Evolutionary conservation across 2,329 filamentous ascomycete species (phyloP), one percentile per base, ranked within the genome.

Genomic region (Ambrosiella beaveri): DNA sequence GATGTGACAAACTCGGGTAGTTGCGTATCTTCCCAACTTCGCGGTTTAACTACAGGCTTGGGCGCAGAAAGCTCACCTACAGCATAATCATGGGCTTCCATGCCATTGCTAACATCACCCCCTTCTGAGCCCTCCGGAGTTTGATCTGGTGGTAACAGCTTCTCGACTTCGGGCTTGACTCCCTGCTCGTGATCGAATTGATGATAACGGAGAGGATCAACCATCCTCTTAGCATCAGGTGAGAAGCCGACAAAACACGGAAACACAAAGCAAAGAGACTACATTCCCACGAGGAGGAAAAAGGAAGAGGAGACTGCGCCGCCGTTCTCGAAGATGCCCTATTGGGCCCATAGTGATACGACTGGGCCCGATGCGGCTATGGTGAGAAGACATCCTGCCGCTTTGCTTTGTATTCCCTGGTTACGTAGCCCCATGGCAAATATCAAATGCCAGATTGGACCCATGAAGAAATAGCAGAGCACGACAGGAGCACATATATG

Each of bases 371-470:
- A 82, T 1, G 82, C 85, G 54, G 83, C 85, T 67, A 84, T 87
- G 1, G 90, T 86, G 62, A 94, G 82, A 68, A 81, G 86, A 1
- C 84, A 85, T 0, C 85, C 84, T 0, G 85, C 87, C 53, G 84
- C 78, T 71, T 94, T 94, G 3, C 85, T 89, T 63, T 87, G 78
- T n/a, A 79, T 77, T 0, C 88, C 88, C 54, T 94, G 79, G 0
- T 88, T 88, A 2, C 87, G 80, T 60, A 95, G 82, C 2, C 85
- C 86, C 11, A 93, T 76, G 2, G 86, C 82, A 63, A 89, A 88
- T 61, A 93, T 82, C 1, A 90, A 81, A 0, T 89, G 88, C 74
- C 87, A 95, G 64, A 88, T 80, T 56, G 88, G 87, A 0, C 84
- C 86, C 68, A 91, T 87, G 65, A 86, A 88, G 68, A 94, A 88